Evolutionary conservation across 192 early-diverging fungal species (phyloP).

Genomic region (Kappamyces sp.): DNA sequence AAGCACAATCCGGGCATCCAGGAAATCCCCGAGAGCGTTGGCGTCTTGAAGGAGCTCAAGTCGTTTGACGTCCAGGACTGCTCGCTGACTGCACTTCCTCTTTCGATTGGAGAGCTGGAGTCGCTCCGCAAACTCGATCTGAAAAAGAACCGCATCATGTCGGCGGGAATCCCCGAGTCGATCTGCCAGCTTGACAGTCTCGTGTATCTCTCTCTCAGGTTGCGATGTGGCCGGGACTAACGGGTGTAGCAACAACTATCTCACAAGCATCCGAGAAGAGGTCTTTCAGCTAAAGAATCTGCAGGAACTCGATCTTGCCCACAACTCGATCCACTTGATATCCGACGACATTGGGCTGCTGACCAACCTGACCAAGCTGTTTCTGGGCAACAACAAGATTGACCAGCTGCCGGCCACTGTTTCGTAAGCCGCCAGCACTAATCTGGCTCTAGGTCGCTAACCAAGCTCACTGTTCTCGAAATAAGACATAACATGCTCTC

Average conservation of each 20-base stretch:
- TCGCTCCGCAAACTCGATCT: constrained; percentile 32
- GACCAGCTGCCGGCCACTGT: constrained; percentile 35
- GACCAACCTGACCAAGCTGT: constrained; percentile 29
- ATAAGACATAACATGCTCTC: constrained; percentile 30
- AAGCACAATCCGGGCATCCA: constrained; percentile 40
- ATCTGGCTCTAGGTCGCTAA: constrained; percentile 17
- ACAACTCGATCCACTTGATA: constrained; percentile 32
- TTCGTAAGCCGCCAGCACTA: constrained; percentile 19
- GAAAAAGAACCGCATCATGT: constrained; percentile 36
- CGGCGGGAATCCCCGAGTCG: constrained; percentile 32
- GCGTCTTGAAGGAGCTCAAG: constrained; percentile 17
- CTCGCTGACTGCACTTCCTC: constrained; percentile 31
- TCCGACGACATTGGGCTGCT: constrained; percentile 41
- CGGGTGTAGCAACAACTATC: constrained; percentile 30
- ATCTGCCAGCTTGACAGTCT: constrained; percentile 25
- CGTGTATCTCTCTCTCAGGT: constrained; percentile 33
- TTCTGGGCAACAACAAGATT: constrained; percentile 42
- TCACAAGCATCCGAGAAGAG: constrained; percentile 42
- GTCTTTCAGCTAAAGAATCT: constrained; percentile 36
- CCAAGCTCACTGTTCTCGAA: constrained; percentile 33
- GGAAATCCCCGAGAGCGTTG: constrained; percentile 37
- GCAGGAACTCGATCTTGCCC: constrained; percentile 34
- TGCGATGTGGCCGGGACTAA: neutral
- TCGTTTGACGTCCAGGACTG: constrained; percentile 34
- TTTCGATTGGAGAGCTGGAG: constrained; percentile 31